Base-by-base conservation (phyloP, 768 basidiomycete genomes). In the Strobilomyces echinocephalus region DNA sequence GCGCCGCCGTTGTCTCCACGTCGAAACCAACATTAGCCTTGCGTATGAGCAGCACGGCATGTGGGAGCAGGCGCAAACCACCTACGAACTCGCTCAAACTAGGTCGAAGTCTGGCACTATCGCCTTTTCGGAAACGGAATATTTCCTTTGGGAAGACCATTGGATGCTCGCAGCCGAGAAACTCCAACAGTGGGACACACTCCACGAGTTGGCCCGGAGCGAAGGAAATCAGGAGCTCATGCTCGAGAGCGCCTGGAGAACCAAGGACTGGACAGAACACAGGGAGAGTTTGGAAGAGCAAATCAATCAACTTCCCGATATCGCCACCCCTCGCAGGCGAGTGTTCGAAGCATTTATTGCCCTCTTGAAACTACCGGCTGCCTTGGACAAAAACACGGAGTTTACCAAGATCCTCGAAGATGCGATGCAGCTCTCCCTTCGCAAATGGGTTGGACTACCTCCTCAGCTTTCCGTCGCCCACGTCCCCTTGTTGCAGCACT, bases 131-230 rank as follows among this genome's bases (percentile, higher is more conserved):
- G 97, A 99, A 69, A 78, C 88, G 2, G 97, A 99, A 69, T 97
- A 95, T 68, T 93, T 90, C 62, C 75, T 99, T 18, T 99, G 97
- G 97, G 97, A 99, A 63, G 97, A 99, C 67, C 97, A 99, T 68
- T 99, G 97, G 95, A 89, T 99, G 54, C 74, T 95, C 8, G 81
- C 94, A 1, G 87, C 93, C 1, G 91, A 95, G 73, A 99, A 99
- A 70, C 76, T 99, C 16, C 97, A 98, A 66, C 90, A 97, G 57
- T 99, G 97, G 97, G 97, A 99, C 54, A 82, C 88, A 20, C 78
- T 99, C 5, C 83, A 89, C 57, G 97, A 99, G 49, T 81, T 99
- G 18, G 93, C 92, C 1, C 84, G 85, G 60, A 82, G 77, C 51
- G 95, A 98, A 69, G 83, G 82, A 26, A 97, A 98, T 63, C 83